Conservation (phyloP, 148 eudicot genomes). For the Rhododendron ferrugineum region DNA sequence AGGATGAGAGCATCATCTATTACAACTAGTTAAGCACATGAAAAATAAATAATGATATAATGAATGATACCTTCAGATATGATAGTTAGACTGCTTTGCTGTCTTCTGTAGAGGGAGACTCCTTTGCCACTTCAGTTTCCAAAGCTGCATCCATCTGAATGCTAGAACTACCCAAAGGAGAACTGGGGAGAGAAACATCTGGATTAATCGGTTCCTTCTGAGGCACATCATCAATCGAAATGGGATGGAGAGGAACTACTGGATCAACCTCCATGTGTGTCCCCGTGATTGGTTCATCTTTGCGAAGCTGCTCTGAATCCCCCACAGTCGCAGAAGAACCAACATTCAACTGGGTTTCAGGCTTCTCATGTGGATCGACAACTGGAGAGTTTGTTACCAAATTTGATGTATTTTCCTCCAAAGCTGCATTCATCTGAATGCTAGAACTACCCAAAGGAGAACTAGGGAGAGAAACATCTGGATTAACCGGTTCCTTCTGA, state of each 20-base stretch:
- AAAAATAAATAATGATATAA: background rate
- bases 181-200: background rate
- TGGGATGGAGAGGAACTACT: background rate
- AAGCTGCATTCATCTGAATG: background rate
- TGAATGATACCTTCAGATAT: background rate
- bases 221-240: background rate
- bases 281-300: background rate
- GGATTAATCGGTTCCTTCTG: background rate
- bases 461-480: background rate
- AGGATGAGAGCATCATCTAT: background rate
- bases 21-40: background rate
- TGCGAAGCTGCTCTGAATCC: background rate
- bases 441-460: background rate
- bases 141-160: background rate
- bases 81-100: background rate
- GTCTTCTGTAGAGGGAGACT: background rate
- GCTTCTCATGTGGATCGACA: background rate
- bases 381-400: background rate
- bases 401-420: background rate
- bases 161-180: constrained; percentile 1
- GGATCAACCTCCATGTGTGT: background rate
- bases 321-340: background rate
- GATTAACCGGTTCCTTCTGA: background rate
- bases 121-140: background rate
- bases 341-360: background rate